A percentile compares a stretch with the other conserved stretches of the same genome.
phyloP scores from a whole-genome alignment of 2,329 filamentous ascomycete genomes.

The Phialophora expanda region DNA sequence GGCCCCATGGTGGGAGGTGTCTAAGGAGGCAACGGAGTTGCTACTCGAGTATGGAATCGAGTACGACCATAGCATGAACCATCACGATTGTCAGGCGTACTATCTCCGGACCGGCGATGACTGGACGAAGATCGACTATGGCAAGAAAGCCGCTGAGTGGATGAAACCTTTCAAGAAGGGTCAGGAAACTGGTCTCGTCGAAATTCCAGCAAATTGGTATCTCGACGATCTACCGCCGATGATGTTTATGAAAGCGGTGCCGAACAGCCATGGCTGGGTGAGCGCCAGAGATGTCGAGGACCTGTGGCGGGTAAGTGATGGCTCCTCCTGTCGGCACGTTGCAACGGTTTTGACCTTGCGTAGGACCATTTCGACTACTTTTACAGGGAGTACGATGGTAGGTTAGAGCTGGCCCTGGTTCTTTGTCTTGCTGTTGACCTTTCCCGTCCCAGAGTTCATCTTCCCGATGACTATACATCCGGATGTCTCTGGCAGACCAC shows the following conservation, averaged over 20 bases:
- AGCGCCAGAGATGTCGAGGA: conserved; percentile 62
- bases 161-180: conserved; percentile 57
- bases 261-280: conserved; percentile 64
- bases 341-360: conserved; percentile 1
- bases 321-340: neutral
- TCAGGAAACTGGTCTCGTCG: conserved; percentile 48
- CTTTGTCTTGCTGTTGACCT: neutral
- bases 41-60: conserved; percentile 52
- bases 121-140: conserved; percentile 54
- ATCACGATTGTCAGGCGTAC: conserved; percentile 54
- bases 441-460: conserved; percentile 59
- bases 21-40: conserved; percentile 64
- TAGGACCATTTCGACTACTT: conserved; percentile 68
- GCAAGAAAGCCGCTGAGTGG: conserved; percentile 49
- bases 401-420: neutral
- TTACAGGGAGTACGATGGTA: conserved; percentile 72
- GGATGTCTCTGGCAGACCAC: conserved; percentile 72
- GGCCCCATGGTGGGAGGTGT: conserved; percentile 77
- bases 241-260: conserved; percentile 54
- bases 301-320: conserved; percentile 49
- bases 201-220: conserved; percentile 54
- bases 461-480: conserved; percentile 80
- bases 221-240: conserved; percentile 53
- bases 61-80: conserved; percentile 53
- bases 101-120: conserved; percentile 51